Evolutionary conservation across 768 basidiomycete genomes (phyloP), one percentile per base, ranked within the genome.

Genomic region (Fomitopsis serialis): DNA sequence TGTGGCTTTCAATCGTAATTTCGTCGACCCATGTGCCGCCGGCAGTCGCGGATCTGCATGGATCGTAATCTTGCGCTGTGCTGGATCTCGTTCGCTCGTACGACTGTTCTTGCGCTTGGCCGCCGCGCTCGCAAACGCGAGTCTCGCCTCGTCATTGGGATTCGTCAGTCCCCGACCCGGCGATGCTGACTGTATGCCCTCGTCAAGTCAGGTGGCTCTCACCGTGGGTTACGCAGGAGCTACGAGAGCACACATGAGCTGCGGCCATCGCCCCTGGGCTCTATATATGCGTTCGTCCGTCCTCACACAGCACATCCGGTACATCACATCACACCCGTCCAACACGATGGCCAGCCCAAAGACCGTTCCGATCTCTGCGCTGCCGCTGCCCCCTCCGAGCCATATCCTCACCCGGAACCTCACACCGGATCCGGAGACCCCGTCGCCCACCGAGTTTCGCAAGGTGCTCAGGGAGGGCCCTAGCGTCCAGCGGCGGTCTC

Each of bases 401-500:
- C 71, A 73, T 34, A 64, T 69, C 34, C 61, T 81, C 48, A 72
- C 70, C 1, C 71, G 72, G 58, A 74, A 74, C 58, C 71, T 80
- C 43, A 85, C 78, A 0, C 78, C 89, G 19, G 89, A 92, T 61
- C 69, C 78, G 1, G 63, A 71, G 42, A 79, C 81, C 0, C 76
- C 82, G 5, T 74, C 75, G 7, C 72, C 79, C 0, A 58, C 74
- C n/a, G 68, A 61, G 0, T 89, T 88, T 59, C 73, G 77, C 35
- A 66, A 73, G 17, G 68, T 82, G 10, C 76, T 85, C 50, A 65
- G 62, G 7, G 73, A 63, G 48, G 73, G 67, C 2, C 89, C 91
- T 0, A 87, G 82, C 63, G 56, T 84, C 21, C 88, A 89, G 65
- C 81, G 89, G 19, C 78, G 89, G 51, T 77, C 85, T 35, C 79